These are phyloP conservation scores for Lathyrus oleraceus DNA, from an alignment of 306 rosid species.

Conservation along the genomic window DNA sequence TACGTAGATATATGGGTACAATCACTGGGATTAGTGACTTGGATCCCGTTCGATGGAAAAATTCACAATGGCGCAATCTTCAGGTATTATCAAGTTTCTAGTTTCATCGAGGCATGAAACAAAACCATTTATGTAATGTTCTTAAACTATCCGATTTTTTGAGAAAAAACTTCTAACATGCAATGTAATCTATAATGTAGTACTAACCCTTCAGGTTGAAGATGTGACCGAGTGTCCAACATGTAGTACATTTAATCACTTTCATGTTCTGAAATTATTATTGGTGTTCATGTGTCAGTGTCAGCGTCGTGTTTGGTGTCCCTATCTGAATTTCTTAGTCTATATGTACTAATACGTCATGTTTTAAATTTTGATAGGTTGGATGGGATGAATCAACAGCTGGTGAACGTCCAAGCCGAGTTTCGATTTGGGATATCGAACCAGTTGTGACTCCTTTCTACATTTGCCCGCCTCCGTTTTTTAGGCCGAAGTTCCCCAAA, in stretches of 20 bases:
- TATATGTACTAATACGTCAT: constrained; percentile 8
- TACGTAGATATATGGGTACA: constrained; percentile 97
- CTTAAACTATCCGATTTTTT: background rate
- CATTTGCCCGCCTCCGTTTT: constrained; percentile 97
- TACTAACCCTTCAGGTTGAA: background rate
- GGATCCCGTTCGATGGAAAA: constrained; percentile 85
- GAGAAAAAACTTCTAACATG: background rate
- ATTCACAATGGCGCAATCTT: constrained; percentile 95
- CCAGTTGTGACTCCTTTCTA: constrained; percentile 96
- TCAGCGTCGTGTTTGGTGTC: background rate
- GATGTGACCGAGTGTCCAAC: background rate
- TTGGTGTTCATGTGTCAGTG: background rate
- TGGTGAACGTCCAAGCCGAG: constrained; percentile 88
- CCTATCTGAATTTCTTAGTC: background rate
- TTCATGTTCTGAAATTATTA: background rate
- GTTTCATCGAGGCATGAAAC: constrained; percentile 8
- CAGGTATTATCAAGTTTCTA: constrained; percentile 54
- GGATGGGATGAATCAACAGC: constrained; percentile 99
- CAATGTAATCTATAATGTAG: background rate
- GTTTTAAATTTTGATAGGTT: constrained; percentile 56
- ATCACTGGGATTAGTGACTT: constrained; percentile 85
- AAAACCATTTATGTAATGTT: background rate
- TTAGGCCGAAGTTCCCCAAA: constrained; percentile 88
- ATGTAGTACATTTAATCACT: background rate
- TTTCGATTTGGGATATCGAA: constrained; percentile 92